Evolutionary conservation across 352 stramenopile species (phyloP).

Genomic region (Globisporangium lucens): DNA sequence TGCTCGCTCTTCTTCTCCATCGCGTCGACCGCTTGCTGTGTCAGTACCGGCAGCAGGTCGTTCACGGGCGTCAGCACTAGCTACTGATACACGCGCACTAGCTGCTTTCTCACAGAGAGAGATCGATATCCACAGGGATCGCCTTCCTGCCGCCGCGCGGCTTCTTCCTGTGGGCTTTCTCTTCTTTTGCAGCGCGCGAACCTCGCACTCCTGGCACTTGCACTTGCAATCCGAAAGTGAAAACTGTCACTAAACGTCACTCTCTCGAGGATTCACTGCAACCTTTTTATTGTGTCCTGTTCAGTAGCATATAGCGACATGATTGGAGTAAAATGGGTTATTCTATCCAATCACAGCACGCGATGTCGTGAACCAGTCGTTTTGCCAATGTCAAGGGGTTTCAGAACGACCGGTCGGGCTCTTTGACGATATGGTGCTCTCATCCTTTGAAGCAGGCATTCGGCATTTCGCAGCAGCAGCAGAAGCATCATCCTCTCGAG

Average conservation of each 20-base stretch:
- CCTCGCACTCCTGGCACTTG: background rate
- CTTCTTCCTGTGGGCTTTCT: background rate
- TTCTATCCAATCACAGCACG: background rate
- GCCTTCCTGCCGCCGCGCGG: background rate
- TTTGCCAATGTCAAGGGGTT: slow-evolving; percentile 2
- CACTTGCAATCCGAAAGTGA: no score
- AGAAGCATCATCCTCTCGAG: slow-evolving; percentile 2
- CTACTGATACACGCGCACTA: background rate
- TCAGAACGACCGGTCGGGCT: background rate
- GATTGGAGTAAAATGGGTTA: background rate
- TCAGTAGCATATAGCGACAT: background rate
- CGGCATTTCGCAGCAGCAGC: slow-evolving; percentile 12
- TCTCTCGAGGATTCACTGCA: slow-evolving; percentile 4
- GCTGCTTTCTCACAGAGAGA: background rate
- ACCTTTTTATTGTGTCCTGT: slow-evolving; percentile 2
- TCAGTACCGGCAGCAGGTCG: background rate
- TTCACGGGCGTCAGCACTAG: background rate
- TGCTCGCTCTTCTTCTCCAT: slow-evolving; percentile 13
- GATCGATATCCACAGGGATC: background rate
- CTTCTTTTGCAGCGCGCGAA: background rate
- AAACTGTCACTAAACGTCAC: background rate
- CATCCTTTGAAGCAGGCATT: slow-evolving; percentile 4
- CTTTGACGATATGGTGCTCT: background rate
- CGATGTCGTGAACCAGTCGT: slow-evolving; percentile 13
- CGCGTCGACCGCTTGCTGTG: background rate